Evolutionary conservation across 768 basidiomycete species (phyloP), one percentile per base, ranked within the genome.

Genomic region (Asterophora lycoperdoides): DNA sequence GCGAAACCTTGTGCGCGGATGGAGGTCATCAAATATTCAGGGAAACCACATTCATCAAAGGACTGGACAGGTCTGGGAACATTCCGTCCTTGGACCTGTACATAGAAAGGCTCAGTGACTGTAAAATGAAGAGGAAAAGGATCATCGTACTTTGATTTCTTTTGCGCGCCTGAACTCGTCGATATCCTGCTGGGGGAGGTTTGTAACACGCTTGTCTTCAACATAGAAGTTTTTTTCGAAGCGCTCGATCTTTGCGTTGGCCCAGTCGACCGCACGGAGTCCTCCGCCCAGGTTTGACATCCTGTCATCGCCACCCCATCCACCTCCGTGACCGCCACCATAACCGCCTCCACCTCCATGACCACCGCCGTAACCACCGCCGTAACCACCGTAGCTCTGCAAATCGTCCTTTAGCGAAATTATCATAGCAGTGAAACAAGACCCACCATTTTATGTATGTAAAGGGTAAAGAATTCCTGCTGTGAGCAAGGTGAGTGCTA

Each of bases 181-280:
- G 47, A 97, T 78, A 60, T 99, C 95, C 41, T 82, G 75, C 13
- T 97, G 93, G 45, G 76, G 81, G 54, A 86, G 85, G 28, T 77
- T 71, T 15, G 83, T 68, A 37, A 98, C 89, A 23, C 83, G 80
- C 62, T 88, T 85, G 67, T 97, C 91, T 67, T 99, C 93, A 39
- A 84, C 74, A 59, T 95, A 95, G 57, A 95, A 99, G 75, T 98
- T 97, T 75, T 98, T 99, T 71, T 98, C 95, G 56, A 99, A 98
- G 58, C 79, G 84, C 60, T 84, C 78, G 48, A 96, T 71, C 52
- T 82, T 83, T 39, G 81, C 74, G 35, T 68, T 68, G 45, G 73
- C 65, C 96, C 96, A 99, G 70, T 98, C 91, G 48, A 96, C 84
- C 44, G 76, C 75, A 53, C 83, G 83, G 45, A 98, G 77, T 39